Evolutionary conservation across 2,329 filamentous ascomycete genomes (phyloP).

Genomic region (Penicillium freii): DNA sequence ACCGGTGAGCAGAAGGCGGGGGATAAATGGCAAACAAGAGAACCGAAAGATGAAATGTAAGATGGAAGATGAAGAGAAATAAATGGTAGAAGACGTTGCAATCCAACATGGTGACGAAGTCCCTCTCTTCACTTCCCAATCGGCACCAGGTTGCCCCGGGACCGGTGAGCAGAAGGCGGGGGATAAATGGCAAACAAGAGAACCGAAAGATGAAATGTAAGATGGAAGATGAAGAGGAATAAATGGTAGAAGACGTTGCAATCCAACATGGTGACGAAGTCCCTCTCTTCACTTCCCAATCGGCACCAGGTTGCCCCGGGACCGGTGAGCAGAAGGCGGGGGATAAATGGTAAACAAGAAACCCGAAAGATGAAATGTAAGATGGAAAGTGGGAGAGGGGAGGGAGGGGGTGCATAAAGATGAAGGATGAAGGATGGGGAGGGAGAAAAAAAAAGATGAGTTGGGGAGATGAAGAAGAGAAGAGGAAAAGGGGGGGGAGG

Average conservation of each 20-base stretch:
- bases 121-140: neutral
- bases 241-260: no score
- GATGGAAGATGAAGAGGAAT: neutral
- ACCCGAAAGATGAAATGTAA: neutral
- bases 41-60: neutral
- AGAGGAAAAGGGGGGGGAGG: neutral
- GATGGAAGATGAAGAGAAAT: neutral
- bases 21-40: neutral
- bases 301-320: neutral
- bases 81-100: no score
- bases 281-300: neutral
- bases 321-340: conserved; percentile 1
- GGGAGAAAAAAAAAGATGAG: neutral
- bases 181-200: neutral
- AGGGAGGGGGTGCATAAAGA: neutral
- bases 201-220: neutral
- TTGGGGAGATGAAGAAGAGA: conserved; percentile 7
- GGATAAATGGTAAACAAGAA: neutral
- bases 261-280: neutral
- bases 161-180: conserved; percentile 1
- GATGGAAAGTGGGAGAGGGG: neutral
- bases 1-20: conserved; percentile 1
- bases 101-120: neutral
- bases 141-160: neutral
- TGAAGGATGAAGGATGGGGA: neutral